Conservation (phyloP, 2,329 filamentous ascomycete species). For the Calycina herbarum region DNA sequence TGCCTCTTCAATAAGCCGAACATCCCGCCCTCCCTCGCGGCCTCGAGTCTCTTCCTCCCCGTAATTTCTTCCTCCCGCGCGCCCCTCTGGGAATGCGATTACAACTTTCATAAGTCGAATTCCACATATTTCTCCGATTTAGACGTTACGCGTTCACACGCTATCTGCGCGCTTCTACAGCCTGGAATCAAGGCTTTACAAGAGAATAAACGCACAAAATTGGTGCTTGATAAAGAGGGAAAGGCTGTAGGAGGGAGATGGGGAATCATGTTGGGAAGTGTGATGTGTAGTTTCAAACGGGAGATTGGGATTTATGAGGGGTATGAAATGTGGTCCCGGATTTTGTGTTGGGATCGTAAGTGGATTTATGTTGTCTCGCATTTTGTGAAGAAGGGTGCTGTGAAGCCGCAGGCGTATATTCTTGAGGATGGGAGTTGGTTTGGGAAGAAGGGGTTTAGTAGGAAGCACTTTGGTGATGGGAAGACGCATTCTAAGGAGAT, state of each 20-base stretch:
- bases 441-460: slow-evolving; percentile 40
- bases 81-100: slow-evolving; percentile 65
- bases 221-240: slow-evolving; percentile 46
- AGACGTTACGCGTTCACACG: slow-evolving; percentile 74
- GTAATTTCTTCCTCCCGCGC: slow-evolving; percentile 59
- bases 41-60: slow-evolving; percentile 57
- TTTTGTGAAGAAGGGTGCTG: slow-evolving; percentile 65
- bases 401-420: slow-evolving; percentile 51
- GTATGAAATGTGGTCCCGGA: slow-evolving; percentile 72
- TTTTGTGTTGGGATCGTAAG: slow-evolving; percentile 77
- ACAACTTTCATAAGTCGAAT: slow-evolving; percentile 73
- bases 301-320: slow-evolving; percentile 69
- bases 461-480: slow-evolving; percentile 39
- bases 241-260: slow-evolving; percentile 54
- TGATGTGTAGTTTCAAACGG: slow-evolving; percentile 70
- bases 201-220: slow-evolving; percentile 48
- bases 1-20: slow-evolving; percentile 43
- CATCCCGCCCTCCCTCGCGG: slow-evolving; percentile 36
- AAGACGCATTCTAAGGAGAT: slow-evolving; percentile 38
- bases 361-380: slow-evolving; percentile 78
- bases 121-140: slow-evolving; percentile 70
- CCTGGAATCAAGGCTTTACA: slow-evolving; percentile 55
- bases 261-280: slow-evolving; percentile 68
- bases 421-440: slow-evolving; percentile 43
- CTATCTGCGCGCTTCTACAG: slow-evolving; percentile 68